Evolutionary conservation across 2,329 filamentous ascomycete genomes (phyloP), one percentile per base, ranked within the genome.

Genomic region (Nannizziopsis arthrosporioides): DNA sequence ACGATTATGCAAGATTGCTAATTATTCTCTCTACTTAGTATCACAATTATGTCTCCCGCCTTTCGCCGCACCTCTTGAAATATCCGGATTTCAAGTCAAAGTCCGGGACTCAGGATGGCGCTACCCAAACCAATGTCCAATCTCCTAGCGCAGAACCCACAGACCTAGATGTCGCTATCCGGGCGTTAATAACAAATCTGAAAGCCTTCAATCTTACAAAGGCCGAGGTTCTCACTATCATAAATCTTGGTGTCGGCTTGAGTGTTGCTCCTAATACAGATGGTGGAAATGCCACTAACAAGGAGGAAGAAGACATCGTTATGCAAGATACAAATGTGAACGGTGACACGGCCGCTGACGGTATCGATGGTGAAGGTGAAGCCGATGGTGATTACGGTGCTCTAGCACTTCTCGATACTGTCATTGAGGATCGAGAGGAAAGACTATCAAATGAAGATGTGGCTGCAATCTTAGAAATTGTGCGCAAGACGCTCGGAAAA

Each of bases 151-250:
- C 49, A 48, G 9, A 47, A 42, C 36, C 27, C 9, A 68, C 65
- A 12, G 60, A 63, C 0, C 59, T 69, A 34, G 68, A 70, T 41
- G 51, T 53, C 3, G 67, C 67, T 1, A 55, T 71, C 12, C 61
- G 62, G 7, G 55, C 60, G 7, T 55, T 71, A 3, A 59, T 71
- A 18, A 55, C 54, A 1, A 57, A 57, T 11, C 52, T 72, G 5
- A 59, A 63, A 38, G 65, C 66, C 0, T 71, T 64, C 42, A 62
- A 61, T 12, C 57, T 72, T 14, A 71, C 69, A 22, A 72, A 73
- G 54, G 68, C 65, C 0, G 70, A 73, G 55, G 65, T 69, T 8
- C 53, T 71, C 14, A 70, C 67, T 61, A 64, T 72, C 44, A 54
- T 72, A 15, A 72, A 73, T 50, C 55, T 72, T 19, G 68, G 70